Percentiles rank a stretch among this genome's conserved stretches.
Evolutionary conservation across 2,329 filamentous ascomycete genomes (phyloP).

Genomic region (Nothomitra cinnamomea): DNA sequence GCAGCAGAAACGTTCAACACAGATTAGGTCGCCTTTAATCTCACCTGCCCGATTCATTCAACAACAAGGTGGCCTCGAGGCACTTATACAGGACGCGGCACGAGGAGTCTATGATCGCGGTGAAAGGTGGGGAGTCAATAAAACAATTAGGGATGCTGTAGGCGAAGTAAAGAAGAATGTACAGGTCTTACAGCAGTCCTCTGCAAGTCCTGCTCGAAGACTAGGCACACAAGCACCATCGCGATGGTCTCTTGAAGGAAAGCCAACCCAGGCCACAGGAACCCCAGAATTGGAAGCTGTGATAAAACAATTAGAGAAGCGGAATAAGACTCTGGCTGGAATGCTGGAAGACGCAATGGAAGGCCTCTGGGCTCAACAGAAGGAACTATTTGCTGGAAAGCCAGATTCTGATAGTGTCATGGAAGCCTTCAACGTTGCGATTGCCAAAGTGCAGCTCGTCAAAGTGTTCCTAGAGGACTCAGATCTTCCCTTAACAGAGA

Average conservation of each 20-base stretch:
- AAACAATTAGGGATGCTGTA: slow-evolving; percentile 64
- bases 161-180: slow-evolving; percentile 66
- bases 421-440: slow-evolving; percentile 39
- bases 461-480: slow-evolving; percentile 38
- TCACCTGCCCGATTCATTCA: slow-evolving; percentile 25
- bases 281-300: slow-evolving; percentile 13
- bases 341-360: slow-evolving; percentile 52
- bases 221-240: slow-evolving; percentile 16
- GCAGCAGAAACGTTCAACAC: slow-evolving; percentile 11
- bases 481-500: slow-evolving; percentile 4
- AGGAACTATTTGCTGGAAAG: slow-evolving; percentile 31
- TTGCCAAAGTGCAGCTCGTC: slow-evolving; percentile 48
- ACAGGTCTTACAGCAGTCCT: slow-evolving; percentile 38
- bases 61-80: slow-evolving; percentile 41
- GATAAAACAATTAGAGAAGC: slow-evolving; percentile 32
- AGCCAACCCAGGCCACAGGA: slow-evolving; percentile 21
- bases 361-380: slow-evolving; percentile 43
- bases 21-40: slow-evolving; percentile 9
- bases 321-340: slow-evolving; percentile 48
- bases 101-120: slow-evolving; percentile 56
- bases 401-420: slow-evolving; percentile 24
- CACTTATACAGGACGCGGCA: slow-evolving; percentile 57
- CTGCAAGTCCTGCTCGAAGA: slow-evolving; percentile 22
- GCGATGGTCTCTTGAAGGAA: slow-evolving; percentile 8
- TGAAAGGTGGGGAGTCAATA: slow-evolving; percentile 64